phyloP scores from a whole-genome alignment of 2,329 filamentous ascomycete species.

The Furcasterigmium sp. region DNA sequence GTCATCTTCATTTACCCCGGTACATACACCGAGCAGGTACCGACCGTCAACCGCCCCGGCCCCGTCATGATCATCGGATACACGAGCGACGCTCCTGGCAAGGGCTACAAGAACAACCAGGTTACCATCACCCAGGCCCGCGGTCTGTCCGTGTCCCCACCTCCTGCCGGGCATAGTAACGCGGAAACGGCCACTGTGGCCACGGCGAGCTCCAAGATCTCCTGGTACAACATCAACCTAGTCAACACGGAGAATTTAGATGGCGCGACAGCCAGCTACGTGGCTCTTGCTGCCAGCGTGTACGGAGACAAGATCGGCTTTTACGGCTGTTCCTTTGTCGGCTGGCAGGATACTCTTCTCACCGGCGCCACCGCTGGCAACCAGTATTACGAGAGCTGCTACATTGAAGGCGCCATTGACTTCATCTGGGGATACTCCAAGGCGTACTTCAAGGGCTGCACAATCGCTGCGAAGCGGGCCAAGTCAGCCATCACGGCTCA shows the following conservation, averaged over 20 bases:
- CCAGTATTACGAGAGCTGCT: conserved; percentile 38
- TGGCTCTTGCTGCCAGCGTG: conserved; percentile 40
- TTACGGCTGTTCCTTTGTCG: conserved; percentile 38
- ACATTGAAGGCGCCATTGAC: conserved; percentile 42
- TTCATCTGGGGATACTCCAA: conserved; percentile 33
- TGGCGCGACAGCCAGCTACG: conserved; percentile 22
- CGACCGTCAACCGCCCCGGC: conserved; percentile 40
- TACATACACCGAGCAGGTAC: conserved; percentile 56
- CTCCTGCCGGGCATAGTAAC: conserved; percentile 30
- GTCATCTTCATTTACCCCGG: conserved; percentile 34
- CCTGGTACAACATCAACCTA: conserved; percentile 55
- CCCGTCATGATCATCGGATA: conserved; percentile 53
- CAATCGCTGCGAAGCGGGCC: conserved; percentile 18
- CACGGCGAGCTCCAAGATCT: conserved; percentile 37
- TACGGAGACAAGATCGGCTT: conserved; percentile 34
- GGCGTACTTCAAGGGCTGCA: conserved; percentile 22
- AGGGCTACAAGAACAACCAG: conserved; percentile 47
- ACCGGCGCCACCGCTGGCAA: conserved; percentile 30
- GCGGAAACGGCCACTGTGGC: conserved; percentile 44
- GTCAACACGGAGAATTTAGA: conserved; percentile 22
- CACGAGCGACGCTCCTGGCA: conserved; percentile 38
- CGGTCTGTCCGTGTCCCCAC: conserved; percentile 13
- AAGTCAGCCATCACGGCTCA: conserved; percentile 34
- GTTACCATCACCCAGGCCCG: conserved; percentile 48
- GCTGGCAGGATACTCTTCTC: conserved; percentile 45